Evolutionary conservation across 179 eudicot genomes (phyloP), one percentile per base, ranked within the genome.

Genomic region (Beta lomatogona): DNA sequence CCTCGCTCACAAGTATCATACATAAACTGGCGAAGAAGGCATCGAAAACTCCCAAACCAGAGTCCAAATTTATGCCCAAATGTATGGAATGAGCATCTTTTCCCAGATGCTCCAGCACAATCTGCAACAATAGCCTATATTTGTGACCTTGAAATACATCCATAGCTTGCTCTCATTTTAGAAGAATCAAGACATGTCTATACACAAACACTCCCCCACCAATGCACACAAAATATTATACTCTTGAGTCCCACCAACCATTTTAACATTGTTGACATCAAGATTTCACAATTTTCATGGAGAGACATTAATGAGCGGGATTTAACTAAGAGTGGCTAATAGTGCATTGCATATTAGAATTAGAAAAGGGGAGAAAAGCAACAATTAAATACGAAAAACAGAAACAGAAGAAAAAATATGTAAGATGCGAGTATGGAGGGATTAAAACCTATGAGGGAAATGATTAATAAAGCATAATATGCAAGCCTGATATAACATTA

Each of bases 1-100:
- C 99, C 99, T 94, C 99, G 75, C 97, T 97, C 87, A 97, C 97
- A 85, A 97, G 86, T 79, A 97, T 97, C 93, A 97, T 97, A 45
- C 95, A 92, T 68, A 94, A 86, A 89, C 99, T 97, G 21, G 98
- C 95, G 82, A 97, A 92, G 86, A 97, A 92, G 19, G 97, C 98
- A 88, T 97, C 98, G 75, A 97, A 85, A 69, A 91, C 84, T 52
- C 99, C 98, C 64, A 93, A 90, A 72, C 95, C 97, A 79, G 91
- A 85, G 82, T 94, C 98, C 91, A 90, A 76, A 77, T 88, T 86
- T 46, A 93, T 88, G 50, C 88, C 90, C 85, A 89, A 68, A 83
- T 77, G 86, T 83, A 89, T 71, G 15, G 91, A 82, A 54, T 91
- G 86, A 12, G 84, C 90, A 79, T 93, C 95, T 82, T 79, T 76